A percentile compares a stretch with the other conserved stretches of the same genome.
Evolutionary conservation across 148 eudicot species (phyloP).

Genomic region (Vaccinium macrocarpon): DNA sequence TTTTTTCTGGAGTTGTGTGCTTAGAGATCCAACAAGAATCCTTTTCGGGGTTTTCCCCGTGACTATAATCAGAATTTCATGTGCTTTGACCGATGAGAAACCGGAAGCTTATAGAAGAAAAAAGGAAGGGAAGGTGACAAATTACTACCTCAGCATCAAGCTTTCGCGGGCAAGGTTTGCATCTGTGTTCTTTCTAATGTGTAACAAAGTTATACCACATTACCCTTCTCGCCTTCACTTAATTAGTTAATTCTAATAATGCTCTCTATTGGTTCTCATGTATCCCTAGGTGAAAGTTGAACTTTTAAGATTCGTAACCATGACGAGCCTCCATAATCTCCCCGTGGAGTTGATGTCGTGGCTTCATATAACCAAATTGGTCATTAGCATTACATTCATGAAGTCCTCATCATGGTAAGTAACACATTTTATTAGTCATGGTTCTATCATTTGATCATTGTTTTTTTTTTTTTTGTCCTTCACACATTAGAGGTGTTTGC

Average conservation of each 20-base stretch:
- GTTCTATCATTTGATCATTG: not conserved
- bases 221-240: not conserved
- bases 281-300: slow-evolving; percentile 54
- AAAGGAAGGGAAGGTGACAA: slow-evolving; percentile 54
- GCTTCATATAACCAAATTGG: slow-evolving; percentile 53
- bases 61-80: not conserved
- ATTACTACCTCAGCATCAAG: slow-evolving; percentile 43
- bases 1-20: not conserved
- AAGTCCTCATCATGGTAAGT: slow-evolving; percentile 58
- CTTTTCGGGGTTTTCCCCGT: not conserved
- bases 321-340: slow-evolving; percentile 50
- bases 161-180: slow-evolving; percentile 62
- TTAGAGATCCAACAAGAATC: not conserved
- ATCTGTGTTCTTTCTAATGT: not conserved
- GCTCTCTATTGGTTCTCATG: not conserved
- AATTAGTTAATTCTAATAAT: not conserved
- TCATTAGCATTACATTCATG: slow-evolving; percentile 54
- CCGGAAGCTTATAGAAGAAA: slow-evolving; percentile 37
- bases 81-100: slow-evolving; percentile 49
- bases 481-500: not conserved
- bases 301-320: slow-evolving; percentile 41
- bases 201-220: not conserved
- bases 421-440: not conserved
- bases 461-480: not conserved
- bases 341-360: slow-evolving; percentile 45